Evolutionary conservation across 306 rosid species (phyloP).

Genomic region (Canavalia gladiata): DNA sequence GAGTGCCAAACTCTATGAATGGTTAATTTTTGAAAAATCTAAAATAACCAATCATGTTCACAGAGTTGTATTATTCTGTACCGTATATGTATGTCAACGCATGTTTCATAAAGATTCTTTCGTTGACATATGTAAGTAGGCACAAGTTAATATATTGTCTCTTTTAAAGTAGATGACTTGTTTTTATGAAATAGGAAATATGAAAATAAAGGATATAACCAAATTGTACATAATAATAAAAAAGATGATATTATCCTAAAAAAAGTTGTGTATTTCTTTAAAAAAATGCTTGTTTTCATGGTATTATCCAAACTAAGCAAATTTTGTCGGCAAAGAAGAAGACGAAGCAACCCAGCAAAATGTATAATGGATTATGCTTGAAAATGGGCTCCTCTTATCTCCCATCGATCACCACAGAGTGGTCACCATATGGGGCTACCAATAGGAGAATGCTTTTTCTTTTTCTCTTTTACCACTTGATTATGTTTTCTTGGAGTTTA

Average conservation of each 20-base stretch:
- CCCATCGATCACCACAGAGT: conserved; percentile 28
- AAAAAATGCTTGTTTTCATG: background rate
- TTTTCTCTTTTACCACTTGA: conserved; percentile 52
- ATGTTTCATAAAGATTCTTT: background rate
- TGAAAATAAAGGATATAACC: background rate
- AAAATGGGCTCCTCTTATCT: conserved; percentile 22
- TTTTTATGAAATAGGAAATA: background rate
- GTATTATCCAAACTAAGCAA: conserved; percentile 27
- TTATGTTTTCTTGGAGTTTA: conserved; percentile 58
- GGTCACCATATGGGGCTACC: conserved; percentile 56
- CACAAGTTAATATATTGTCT: background rate
- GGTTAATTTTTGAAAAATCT: background rate
- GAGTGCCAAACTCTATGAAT: background rate
- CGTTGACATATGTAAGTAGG: background rate
- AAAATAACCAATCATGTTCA: background rate
- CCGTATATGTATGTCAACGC: background rate
- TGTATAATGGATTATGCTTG: background rate
- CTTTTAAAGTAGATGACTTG: background rate
- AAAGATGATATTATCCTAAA: background rate
- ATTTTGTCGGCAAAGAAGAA: conserved; percentile 48
- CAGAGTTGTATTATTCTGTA: background rate
- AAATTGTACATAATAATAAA: background rate
- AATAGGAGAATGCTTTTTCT: conserved; percentile 45
- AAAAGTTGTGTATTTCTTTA: background rate
- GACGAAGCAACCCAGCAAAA: conserved; percentile 9